Conservation (phyloP, 2,329 filamentous ascomycete species). For the Monilinia fructigena region DNA sequence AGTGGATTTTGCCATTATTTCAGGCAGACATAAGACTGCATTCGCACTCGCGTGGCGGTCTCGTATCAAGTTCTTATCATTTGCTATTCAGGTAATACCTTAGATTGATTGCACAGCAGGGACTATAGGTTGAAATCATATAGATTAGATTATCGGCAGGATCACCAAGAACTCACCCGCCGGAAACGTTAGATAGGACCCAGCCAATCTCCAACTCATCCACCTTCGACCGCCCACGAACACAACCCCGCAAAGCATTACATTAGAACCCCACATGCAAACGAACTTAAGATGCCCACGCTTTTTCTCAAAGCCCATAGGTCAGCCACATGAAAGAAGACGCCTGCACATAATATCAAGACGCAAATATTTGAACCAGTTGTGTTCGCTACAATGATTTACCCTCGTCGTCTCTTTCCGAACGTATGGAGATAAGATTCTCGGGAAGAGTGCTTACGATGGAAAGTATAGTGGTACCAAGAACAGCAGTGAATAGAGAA, state of each 20-base stretch:
- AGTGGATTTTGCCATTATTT: no score
- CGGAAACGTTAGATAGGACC: slow-evolving; percentile 39
- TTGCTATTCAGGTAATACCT: no score
- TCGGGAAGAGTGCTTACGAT: slow-evolving; percentile 42
- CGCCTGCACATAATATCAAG: slow-evolving; percentile 50
- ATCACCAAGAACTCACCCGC: slow-evolving; percentile 25
- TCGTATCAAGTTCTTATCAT: no score
- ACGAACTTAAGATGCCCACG: slow-evolving; percentile 38
- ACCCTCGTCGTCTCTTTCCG: slow-evolving; percentile 48
- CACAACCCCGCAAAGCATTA: slow-evolving; percentile 39
- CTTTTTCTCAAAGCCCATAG: slow-evolving; percentile 32
- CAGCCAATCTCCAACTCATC: slow-evolving; percentile 40
- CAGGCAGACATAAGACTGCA: no score
- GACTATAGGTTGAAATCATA: no score
- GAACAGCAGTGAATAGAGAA: no score
- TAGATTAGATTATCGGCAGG: background rate
- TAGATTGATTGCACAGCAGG: no score
- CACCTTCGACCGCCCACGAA: slow-evolving; percentile 39
- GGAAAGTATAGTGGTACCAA: no score
- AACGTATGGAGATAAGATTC: slow-evolving; percentile 52
- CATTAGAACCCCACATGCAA: slow-evolving; percentile 36
- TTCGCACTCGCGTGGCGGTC: no score
- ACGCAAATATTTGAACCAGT: slow-evolving; percentile 56
- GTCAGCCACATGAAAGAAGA: slow-evolving; percentile 41
- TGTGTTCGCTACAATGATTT: slow-evolving; percentile 53